phyloP scores from a whole-genome alignment of 345 rosid genomes.

The Sonneratia alba region DNA sequence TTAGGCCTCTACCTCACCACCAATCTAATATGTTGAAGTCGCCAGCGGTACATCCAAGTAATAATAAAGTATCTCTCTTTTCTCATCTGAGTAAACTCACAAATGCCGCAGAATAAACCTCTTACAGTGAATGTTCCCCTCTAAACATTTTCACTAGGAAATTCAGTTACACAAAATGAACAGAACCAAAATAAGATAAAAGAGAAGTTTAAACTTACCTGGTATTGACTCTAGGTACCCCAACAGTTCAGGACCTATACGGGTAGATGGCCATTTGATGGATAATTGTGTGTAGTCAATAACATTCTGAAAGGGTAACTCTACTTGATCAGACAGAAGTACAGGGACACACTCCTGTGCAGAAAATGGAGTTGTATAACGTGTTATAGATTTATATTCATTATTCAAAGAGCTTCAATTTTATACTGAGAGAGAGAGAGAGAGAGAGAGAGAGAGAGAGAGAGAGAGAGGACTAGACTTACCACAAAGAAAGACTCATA shows the following conservation, averaged over 20 bases:
- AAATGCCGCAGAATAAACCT: neutral
- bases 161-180: neutral
- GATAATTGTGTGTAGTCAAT: constrained; percentile 69
- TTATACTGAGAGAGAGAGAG: constrained; percentile 3
- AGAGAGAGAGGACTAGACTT: constrained; percentile 18
- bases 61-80: neutral
- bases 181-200: neutral
- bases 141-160: neutral
- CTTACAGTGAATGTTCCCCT: neutral
- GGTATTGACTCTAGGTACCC: constrained; percentile 78
- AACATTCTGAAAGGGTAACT: constrained; percentile 88
- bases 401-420: neutral
- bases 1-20: neutral
- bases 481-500: constrained; percentile 96
- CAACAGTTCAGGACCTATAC: constrained; percentile 64
- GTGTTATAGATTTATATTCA: neutral
- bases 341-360: constrained; percentile 93
- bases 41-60: neutral
- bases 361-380: constrained; percentile 6
- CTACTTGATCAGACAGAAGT: constrained; percentile 77
- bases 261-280: constrained; percentile 91
- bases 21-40: neutral
- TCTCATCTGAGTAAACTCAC: neutral
- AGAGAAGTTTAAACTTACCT: constrained; percentile 18
- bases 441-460: constrained; percentile 6